Evolutionary conservation across 768 basidiomycete species (phyloP).

Genomic region (Boletus sp.): DNA sequence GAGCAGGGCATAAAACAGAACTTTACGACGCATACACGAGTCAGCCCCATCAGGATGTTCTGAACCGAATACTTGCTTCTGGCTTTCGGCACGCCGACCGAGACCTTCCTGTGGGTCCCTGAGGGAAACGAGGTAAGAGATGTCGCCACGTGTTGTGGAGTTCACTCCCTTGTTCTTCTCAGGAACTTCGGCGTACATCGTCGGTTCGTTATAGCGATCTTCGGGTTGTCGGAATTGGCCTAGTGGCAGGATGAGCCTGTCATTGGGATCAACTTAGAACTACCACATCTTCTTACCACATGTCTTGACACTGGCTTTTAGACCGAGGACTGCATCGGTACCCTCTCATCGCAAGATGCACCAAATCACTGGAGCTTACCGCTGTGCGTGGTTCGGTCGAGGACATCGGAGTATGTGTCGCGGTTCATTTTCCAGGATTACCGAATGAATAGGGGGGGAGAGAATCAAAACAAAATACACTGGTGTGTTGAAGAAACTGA

Average conservation of each 20-base stretch:
- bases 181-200: not conserved
- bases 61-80: slow-evolving; percentile 44
- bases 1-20: no score
- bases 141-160: no score
- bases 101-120: slow-evolving; percentile 21
- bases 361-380: slow-evolving; percentile 26
- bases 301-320: slow-evolving; percentile 1
- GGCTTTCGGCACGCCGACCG: slow-evolving; percentile 52
- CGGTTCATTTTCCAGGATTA: slow-evolving; percentile 24
- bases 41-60: not conserved
- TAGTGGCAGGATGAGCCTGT: slow-evolving; percentile 5
- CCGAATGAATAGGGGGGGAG: slow-evolving; percentile 14
- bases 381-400: slow-evolving; percentile 34
- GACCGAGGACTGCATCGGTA: not conserved
- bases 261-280: no score
- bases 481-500: slow-evolving; percentile 3
- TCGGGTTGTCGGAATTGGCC: slow-evolving; percentile 12
- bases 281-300: slow-evolving; percentile 9
- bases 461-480: slow-evolving; percentile 7
- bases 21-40: slow-evolving; percentile 33
- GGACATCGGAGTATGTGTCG: slow-evolving; percentile 40
- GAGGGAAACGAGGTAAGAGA: slow-evolving; percentile 8
- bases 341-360: not conserved
- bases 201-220: slow-evolving; percentile 1
- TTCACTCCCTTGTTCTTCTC: slow-evolving; percentile 14